These are phyloP conservation scores for Tuber aestivum DNA, from an alignment of 495 filamentous ascomycete species.

Conservation along the genomic window DNA sequence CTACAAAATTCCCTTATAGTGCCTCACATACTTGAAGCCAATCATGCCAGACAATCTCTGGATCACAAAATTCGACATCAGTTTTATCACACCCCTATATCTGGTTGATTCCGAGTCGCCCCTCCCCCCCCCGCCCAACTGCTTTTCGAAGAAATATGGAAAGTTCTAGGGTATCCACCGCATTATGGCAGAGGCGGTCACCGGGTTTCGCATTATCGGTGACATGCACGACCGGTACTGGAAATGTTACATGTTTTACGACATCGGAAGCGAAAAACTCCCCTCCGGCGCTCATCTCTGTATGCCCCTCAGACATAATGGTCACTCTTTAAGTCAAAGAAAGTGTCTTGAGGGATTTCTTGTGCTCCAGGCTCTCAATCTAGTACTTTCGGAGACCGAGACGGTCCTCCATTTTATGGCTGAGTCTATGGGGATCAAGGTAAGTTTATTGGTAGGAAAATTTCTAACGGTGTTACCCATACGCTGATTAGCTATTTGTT, in stretches of 20 bases:
- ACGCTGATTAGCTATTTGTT: background rate
- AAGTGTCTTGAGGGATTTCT: conserved; percentile 7
- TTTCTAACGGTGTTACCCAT: background rate
- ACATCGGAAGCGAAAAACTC: background rate
- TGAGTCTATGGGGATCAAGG: background rate
- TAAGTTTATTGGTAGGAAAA: background rate
- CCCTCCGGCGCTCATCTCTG: background rate
- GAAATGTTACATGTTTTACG: conserved; percentile 5
- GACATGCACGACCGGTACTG: conserved; percentile 4
- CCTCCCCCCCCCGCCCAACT: background rate
- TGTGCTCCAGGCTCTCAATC: background rate
- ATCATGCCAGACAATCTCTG: conserved; percentile 5
- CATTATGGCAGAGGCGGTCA: background rate
- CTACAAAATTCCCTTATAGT: background rate
- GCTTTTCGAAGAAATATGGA: background rate
- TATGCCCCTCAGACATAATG: too few species aligned
- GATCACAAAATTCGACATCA: conserved; percentile 3
- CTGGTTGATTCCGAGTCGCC: background rate
- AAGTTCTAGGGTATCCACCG: background rate
- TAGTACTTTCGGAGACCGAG: background rate
- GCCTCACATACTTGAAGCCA: background rate
- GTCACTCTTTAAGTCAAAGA: background rate
- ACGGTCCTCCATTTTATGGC: background rate
- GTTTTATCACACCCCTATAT: background rate
- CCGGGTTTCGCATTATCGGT: conserved; percentile 4